These are phyloP conservation scores for Triticum dicoccoides DNA, from an alignment of 176 grass and related monocot species.

Conservation along the genomic window DNA sequence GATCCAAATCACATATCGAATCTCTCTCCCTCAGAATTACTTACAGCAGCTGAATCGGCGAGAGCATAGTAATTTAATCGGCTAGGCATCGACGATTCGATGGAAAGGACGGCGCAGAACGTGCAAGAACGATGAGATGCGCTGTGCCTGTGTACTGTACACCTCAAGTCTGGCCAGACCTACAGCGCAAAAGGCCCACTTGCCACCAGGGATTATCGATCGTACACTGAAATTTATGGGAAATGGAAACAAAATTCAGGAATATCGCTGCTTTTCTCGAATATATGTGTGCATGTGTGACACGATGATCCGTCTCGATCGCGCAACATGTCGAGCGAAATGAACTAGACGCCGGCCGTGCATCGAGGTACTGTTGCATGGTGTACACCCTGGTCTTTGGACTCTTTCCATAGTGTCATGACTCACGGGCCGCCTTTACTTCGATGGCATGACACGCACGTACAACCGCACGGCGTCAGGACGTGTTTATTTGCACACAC, in stretches of 20 bases:
- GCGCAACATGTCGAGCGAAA: neutral
- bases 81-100: neutral
- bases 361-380: neutral
- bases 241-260: no score
- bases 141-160: neutral
- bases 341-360: neutral
- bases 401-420: neutral
- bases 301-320: neutral
- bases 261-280: no score
- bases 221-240: no score
- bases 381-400: neutral
- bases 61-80: neutral
- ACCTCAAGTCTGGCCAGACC: neutral
- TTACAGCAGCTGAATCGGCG: neutral
- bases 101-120: conserved; percentile 29
- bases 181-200: conserved; percentile 20
- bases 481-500: conserved; percentile 9
- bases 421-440: neutral
- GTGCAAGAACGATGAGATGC: conserved; percentile 33
- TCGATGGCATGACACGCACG: neutral
- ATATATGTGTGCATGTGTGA: neutral
- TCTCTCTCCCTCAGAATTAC: conserved; percentile 7
- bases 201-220: no score
- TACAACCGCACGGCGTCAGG: conserved; percentile 4
- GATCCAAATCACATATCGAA: neutral